Percentiles rank a stretch among this genome's conserved stretches.
phyloP scores from a whole-genome alignment of 345 rosid genomes.

The Pistacia vera region DNA sequence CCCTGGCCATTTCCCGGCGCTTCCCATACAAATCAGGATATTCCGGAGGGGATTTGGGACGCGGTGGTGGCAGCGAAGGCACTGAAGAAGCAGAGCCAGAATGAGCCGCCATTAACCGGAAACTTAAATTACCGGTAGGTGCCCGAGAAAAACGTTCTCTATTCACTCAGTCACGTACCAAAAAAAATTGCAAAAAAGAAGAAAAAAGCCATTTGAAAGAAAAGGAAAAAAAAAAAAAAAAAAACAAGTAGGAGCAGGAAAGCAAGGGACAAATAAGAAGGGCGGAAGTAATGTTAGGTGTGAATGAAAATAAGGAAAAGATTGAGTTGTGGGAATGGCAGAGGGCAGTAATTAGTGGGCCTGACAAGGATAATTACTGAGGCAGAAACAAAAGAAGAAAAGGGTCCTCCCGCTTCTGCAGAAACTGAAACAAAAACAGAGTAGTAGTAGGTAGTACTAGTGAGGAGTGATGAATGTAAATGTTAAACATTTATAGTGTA shows the following conservation, averaged over 20 bases:
- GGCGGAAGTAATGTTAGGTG: conserved; percentile 36
- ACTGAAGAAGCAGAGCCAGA: conserved; percentile 34
- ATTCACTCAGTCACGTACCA: conserved; percentile 1
- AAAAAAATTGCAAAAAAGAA: not conserved
- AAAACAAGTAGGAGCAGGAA: conserved; percentile 8
- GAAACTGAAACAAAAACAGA: conserved; percentile 23
- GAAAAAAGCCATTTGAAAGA: conserved; percentile 13
- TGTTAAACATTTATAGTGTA: not conserved
- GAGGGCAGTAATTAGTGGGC: conserved; percentile 56
- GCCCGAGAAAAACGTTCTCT: not conserved
- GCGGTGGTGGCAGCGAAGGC: conserved; percentile 61
- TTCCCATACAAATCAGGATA: conserved; percentile 97
- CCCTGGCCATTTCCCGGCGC: conserved; percentile 78
- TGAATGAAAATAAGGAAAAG: conserved; percentile 30
- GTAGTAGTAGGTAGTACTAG: conserved; percentile 18
- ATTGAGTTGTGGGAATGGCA: conserved; percentile 38
- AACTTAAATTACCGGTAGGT: conserved; percentile 6
- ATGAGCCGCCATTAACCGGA: conserved; percentile 46
- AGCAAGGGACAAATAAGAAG: conserved; percentile 32
- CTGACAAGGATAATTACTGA: conserved; percentile 66
- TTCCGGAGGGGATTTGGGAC: conserved; percentile 88
- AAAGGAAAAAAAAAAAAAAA: not conserved
- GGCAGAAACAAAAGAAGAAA: conserved; percentile 21
- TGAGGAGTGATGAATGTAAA: conserved; percentile 14
- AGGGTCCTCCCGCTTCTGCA: conserved; percentile 20